Evolutionary conservation across 495 filamentous ascomycete genomes (phyloP), one percentile per base, ranked within the genome.

Genomic region (Cairneyella variabilis): DNA sequence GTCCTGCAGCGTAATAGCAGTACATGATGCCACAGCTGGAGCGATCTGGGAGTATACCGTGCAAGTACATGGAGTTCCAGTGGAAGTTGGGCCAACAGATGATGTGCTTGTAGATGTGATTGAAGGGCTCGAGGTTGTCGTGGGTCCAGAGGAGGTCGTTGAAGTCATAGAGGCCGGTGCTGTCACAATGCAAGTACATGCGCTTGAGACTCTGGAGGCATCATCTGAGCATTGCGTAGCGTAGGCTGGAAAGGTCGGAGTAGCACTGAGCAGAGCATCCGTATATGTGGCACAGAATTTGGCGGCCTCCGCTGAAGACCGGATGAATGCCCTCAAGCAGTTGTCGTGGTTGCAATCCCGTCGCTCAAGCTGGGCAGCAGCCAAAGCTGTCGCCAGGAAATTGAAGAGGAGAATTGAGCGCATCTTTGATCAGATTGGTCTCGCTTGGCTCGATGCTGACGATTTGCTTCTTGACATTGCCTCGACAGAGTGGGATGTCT

Each of bases 1-100:
- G 53, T 68, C 57, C 25, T 67, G 65, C 11, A 75, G 59, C 5
- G 66, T 56, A 43, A 74, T 70, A 53, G 65, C 60, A 47, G 67
- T 66, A 65, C 75, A 71, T 48, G 70, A 66, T 6, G 62, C 53
- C 8, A 76, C 69, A 25, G 73, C 71, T 3, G 70, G 63, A 3
- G 73, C 65, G 41, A 78, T 66, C 16, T 66, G 62, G 7, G 67
- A 63, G 47, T 73, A 77, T 17, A 21, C 41, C 11, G 54, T 51
- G 27, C n/a, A 20, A 21, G 46, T 37, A 34, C 54, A 56, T 16
- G 52, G 21, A 9, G 46, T 8, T 10, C n/a, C 25, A 9, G 25
- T 12, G 2, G 52, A 43, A 20, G 12, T 18, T 12, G 40, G 2
- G 4, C 14, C 40, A 11, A 23, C 27, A 6, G 21, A 44, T 8